These are phyloP conservation scores for Cytospora piceicola DNA, from an alignment of 2,329 filamentous ascomycete genomes.

Conservation along the genomic window DNA sequence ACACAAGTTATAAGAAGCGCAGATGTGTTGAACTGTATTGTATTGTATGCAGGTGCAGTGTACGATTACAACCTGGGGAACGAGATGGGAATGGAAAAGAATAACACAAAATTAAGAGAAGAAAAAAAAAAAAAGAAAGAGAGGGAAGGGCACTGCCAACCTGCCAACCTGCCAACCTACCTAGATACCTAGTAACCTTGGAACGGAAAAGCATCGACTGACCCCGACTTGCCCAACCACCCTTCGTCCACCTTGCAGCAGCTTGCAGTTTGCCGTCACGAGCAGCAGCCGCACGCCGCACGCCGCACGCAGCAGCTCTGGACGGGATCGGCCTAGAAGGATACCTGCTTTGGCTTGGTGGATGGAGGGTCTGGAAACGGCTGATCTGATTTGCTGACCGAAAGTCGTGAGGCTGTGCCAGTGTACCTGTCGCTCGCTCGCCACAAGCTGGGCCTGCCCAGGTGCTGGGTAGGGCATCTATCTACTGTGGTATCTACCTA, in stretches of 20 bases:
- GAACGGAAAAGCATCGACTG: slow-evolving; percentile 22
- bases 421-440: too few relatives aligned
- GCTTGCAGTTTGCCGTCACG: neutral
- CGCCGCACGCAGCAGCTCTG: neutral
- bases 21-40: neutral
- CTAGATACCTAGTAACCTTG: slow-evolving; percentile 8
- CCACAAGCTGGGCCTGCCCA: slow-evolving; percentile 11
- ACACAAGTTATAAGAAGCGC: slow-evolving; percentile 8
- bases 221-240: slow-evolving; percentile 18
- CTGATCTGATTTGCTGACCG: slow-evolving; percentile 16
- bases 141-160: neutral
- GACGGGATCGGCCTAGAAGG: neutral
- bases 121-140: slow-evolving; percentile 1
- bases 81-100: slow-evolving; percentile 6
- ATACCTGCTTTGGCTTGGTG: neutral
- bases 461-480: slow-evolving; percentile 22
- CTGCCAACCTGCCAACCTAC: slow-evolving; percentile 5
- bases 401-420: slow-evolving; percentile 27
- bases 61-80: neutral
- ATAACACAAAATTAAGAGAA: neutral
- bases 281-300: neutral
- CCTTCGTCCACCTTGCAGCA: neutral
- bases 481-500: too few relatives aligned
- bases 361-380: slow-evolving; percentile 8
- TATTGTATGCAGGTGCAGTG: too few relatives aligned